Percentiles rank a stretch among this genome's conserved stretches.
Conservation (phyloP, 2,329 filamentous ascomycete species). For the Podosphaera fusca region DNA sequence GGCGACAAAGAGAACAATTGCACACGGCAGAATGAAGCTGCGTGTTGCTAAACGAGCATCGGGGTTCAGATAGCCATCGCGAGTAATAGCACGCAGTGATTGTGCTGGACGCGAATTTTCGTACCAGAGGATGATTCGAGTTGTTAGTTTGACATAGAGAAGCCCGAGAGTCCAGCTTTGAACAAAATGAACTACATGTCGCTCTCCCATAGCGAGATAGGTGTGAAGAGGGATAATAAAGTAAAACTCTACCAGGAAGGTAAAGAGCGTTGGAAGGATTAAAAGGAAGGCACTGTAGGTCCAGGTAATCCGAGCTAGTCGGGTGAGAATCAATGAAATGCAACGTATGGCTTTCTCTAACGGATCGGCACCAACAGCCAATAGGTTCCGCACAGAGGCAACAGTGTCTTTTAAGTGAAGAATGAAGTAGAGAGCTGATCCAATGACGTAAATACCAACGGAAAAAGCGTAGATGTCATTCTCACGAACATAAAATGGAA, state of each 20-base stretch:
- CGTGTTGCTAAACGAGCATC: conserved; percentile 60
- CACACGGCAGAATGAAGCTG: conserved; percentile 60
- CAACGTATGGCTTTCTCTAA: conserved; percentile 12
- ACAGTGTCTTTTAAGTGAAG: conserved; percentile 24
- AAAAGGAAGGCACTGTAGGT: conserved; percentile 51
- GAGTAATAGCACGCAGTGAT: conserved; percentile 51
- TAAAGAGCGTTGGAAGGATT: conserved; percentile 61
- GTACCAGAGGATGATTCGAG: conserved; percentile 44
- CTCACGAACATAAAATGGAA: conserved; percentile 49
- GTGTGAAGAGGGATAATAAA: conserved; percentile 49
- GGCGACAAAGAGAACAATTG: conserved; percentile 35
- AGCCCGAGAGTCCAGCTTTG: conserved; percentile 89
- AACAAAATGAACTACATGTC: conserved; percentile 62
- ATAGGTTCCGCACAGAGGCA: conserved; percentile 14
- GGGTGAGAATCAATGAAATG: conserved; percentile 4
- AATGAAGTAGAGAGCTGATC: conserved; percentile 37
- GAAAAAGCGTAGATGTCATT: conserved; percentile 97
- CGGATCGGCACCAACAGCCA: conserved; percentile 9
- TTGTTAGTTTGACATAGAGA: conserved; percentile 63
- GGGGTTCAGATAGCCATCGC: conserved; percentile 55
- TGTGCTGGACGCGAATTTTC: conserved; percentile 47
- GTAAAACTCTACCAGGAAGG: conserved; percentile 69
- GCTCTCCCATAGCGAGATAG: conserved; percentile 16
- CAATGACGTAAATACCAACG: conserved; percentile 64
- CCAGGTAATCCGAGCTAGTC: conserved; percentile 34